phyloP scores from a whole-genome alignment of 1,284 basidiomycete species.

The Salmacisia buchloeana region DNA sequence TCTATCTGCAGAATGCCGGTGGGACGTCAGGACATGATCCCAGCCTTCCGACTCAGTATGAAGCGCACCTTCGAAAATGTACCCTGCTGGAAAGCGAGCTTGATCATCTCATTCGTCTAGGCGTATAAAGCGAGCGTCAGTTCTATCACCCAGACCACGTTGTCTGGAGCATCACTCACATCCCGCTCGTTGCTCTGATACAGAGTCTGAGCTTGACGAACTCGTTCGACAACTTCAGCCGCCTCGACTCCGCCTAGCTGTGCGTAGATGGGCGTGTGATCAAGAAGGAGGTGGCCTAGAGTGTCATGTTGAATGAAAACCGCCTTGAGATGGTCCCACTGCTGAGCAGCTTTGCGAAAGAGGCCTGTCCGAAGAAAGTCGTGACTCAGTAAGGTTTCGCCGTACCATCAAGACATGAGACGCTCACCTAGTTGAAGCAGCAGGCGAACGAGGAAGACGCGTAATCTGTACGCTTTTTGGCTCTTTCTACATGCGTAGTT shows the following conservation, averaged over 20 bases:
- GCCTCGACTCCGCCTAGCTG: background rate
- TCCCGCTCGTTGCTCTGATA: background rate
- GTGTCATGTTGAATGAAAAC: slow-evolving; percentile 7
- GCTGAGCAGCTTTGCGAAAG: background rate
- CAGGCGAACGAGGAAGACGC: background rate
- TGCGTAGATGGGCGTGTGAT: background rate
- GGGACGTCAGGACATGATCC: background rate
- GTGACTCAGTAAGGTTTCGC: no score
- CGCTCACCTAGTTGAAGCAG: background rate
- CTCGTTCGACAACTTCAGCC: background rate
- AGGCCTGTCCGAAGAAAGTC: no score
- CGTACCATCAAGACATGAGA: background rate
- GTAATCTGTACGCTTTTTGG: background rate
- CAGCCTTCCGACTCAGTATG: background rate
- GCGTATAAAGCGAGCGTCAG: background rate
- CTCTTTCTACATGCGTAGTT: background rate
- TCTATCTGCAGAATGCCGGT: background rate
- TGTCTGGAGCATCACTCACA: background rate
- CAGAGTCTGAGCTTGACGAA: background rate
- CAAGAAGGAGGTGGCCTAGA: background rate
- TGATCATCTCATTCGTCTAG: slow-evolving; percentile 6
- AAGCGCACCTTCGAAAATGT: slow-evolving; percentile 7
- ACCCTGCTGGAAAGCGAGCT: background rate
- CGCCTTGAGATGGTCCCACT: slow-evolving; percentile 1
- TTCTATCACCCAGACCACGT: background rate